phyloP scores from a whole-genome alignment of 2,329 filamentous ascomycete species.

The Penicillium sp. region DNA sequence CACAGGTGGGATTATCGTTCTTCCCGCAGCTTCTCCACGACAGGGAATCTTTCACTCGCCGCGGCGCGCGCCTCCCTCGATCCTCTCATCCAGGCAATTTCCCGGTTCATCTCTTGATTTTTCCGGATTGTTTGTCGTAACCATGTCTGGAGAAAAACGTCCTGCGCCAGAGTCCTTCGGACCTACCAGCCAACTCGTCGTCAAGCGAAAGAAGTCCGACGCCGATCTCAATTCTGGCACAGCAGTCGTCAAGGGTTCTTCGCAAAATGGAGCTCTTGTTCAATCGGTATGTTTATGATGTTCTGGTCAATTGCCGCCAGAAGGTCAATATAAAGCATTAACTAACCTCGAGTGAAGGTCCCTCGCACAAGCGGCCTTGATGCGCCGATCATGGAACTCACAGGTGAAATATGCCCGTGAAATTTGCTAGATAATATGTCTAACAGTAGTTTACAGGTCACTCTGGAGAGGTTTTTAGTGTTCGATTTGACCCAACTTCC shows the following conservation, averaged over 20 bases:
- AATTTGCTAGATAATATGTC: slow-evolving; percentile 1
- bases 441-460: slow-evolving; percentile 50
- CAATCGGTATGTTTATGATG: slow-evolving; percentile 54
- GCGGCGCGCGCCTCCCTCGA: slow-evolving; percentile 1
- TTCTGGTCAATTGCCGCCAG: background rate
- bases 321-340: background rate
- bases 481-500: slow-evolving; percentile 82
- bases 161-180: slow-evolving; percentile 79
- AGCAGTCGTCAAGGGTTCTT: slow-evolving; percentile 52
- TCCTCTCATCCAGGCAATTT: slow-evolving; percentile 2
- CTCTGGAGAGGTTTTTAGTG: slow-evolving; percentile 78
- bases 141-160: slow-evolving; percentile 87
- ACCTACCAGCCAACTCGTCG: slow-evolving; percentile 65
- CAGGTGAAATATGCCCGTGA: slow-evolving; percentile 52
- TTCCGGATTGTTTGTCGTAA: background rate
- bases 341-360: slow-evolving; percentile 49
- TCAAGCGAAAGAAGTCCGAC: slow-evolving; percentile 81
- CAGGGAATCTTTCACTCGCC: slow-evolving; percentile 15
- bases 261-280: slow-evolving; percentile 58
- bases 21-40: slow-evolving; percentile 18
- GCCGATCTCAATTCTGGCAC: slow-evolving; percentile 51
- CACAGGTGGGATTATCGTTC: slow-evolving; percentile 21
- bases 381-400: slow-evolving; percentile 89
- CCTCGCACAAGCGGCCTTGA: slow-evolving; percentile 76
- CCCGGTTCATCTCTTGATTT: background rate